Percentiles rank a stretch among this genome's conserved stretches.
phyloP scores from a whole-genome alignment of 768 basidiomycete species.

The Amyloporia xantha region DNA sequence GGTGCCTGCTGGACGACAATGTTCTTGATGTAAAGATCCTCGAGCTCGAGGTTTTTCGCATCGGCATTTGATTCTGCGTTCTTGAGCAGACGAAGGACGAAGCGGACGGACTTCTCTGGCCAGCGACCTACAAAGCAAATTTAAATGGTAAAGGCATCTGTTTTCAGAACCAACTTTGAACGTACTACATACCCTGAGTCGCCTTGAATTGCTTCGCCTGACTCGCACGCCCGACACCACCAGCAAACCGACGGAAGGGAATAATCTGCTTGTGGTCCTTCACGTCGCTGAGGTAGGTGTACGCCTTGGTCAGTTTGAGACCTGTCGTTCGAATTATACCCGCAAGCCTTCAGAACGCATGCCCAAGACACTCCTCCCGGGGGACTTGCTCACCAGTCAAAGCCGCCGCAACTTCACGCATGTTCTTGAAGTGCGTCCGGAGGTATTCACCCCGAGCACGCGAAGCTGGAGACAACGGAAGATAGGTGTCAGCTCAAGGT shows the following conservation, averaged over 20 bases:
- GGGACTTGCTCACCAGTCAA: slow-evolving; percentile 59
- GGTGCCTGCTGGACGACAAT: slow-evolving; percentile 99
- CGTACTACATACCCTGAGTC: slow-evolving; percentile 72
- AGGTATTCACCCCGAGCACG: slow-evolving; percentile 94
- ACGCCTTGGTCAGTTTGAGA: slow-evolving; percentile 90
- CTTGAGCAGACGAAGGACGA: slow-evolving; percentile 91
- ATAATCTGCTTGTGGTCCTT: slow-evolving; percentile 95
- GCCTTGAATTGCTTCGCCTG: slow-evolving; percentile 97
- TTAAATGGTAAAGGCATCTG: too few species aligned
- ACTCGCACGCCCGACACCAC: slow-evolving; percentile 90
- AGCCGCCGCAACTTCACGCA: slow-evolving; percentile 97
- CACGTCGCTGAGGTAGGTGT: slow-evolving; percentile 89
- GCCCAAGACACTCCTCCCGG: neutral
- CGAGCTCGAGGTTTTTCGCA: slow-evolving; percentile 90
- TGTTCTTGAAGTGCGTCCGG: slow-evolving; percentile 99
- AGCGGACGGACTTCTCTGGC: slow-evolving; percentile 98
- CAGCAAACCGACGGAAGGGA: slow-evolving; percentile 93
- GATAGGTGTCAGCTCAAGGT: neutral
- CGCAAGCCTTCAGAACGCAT: slow-evolving; percentile 9
- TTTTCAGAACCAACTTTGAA: too few species aligned
- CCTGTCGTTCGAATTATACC: too few species aligned
- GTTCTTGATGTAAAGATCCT: slow-evolving; percentile 91
- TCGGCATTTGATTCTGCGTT: slow-evolving; percentile 99
- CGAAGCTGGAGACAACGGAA: slow-evolving; percentile 50
- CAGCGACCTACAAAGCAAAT: slow-evolving; percentile 96